Base-by-base conservation (phyloP, 2,329 filamentous ascomycete species). In the Diaporthe amygdali region DNA sequence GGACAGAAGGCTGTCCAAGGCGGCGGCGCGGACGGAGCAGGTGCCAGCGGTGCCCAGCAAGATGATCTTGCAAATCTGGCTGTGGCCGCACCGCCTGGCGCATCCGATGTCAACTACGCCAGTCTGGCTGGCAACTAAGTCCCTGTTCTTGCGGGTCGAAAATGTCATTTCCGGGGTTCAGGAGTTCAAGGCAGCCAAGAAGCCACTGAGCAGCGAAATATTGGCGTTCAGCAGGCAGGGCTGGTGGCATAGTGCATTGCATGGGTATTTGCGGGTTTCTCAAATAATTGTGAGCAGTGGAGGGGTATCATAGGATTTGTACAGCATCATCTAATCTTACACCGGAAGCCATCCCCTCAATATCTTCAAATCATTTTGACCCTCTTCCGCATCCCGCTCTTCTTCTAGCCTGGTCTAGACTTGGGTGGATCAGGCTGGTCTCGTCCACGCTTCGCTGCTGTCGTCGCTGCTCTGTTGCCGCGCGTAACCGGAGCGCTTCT, bases 81-180 rank as follows among this genome's bases (percentile, higher is more conserved):
- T 4, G 87, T 96, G 56, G 93, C 94, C 34, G 89, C 94, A 17
- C 95, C 95, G 3, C 95, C 95, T 0, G 95, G 95, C 17, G 87
- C 89, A 15, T 91, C 89, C 10, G 93, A 96, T 74, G 89, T 94
- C 54, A 90, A 94, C 72, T 98, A 98, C 82, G 93, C 94, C 66
- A 97, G 94, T 83, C 83, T 97, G 80, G 88, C 93, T 61, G 95
- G 95, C 5, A 89, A 80, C 71, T 77, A 70, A 74, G 37, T 32
- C 22, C 39, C 20, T 20, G n/a, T 10, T 22, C 44, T 44, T 8
- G 7, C 9, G 49, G 15, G 5, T 20, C 5, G 30, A 49, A 47
- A 55, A 68, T 54, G 47, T 22, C 61, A 69, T 55, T 71, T 74
- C 72, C 70, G 66, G 79, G 71, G 77, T 79, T 77, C 76, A 73